Base-by-base conservation (phyloP, 2,329 filamentous ascomycete genomes). In the Stachybotrys elegans region DNA sequence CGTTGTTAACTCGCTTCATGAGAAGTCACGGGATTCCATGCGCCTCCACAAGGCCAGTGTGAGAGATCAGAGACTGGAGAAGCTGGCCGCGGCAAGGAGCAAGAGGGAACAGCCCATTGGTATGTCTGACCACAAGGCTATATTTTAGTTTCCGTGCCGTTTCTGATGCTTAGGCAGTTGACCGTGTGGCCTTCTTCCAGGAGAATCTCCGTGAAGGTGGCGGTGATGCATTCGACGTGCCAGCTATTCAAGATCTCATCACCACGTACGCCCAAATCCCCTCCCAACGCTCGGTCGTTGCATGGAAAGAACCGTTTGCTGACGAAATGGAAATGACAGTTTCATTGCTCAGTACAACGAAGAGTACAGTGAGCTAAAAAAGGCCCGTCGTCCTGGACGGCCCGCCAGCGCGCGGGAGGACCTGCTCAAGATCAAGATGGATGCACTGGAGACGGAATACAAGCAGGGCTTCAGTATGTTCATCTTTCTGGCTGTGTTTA, bases 1-100 rank as follows among this genome's bases (percentile, higher is more conserved):
- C 17, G 81, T 82, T 31, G 76, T 88, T 38, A 83, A 84, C 22
- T 76, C 84, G 12, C 75, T 97, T 19, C 92, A 97, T 60, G 86
- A 90, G 65, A 89, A 89, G 62, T 95, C 90, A 48, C 78, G 93
- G 53, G 88, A 97, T 71, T 87, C 90, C 4, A 80, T 85, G 58
- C 80, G 88, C 42, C 72, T 97, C 50, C 85, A 89, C 62, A 79
- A 83, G 56, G 93, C 93, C 17, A 79, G 81, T 49, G 78, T 84
- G 51, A 78, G 93, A 65, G 91, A 96, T 58, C 84, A 93, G 57
- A 88, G 88, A 60, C 75, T 98, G 27, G 81, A 81, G 53, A 86
- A 84, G 61, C 71, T 91, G 44, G 78, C 82, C 19, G 69, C 78
- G n/a, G 72, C 82, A 29, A 79, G 87, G 56, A 77, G 78, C 55